These are phyloP conservation scores for Knoxdaviesia proteae DNA, from an alignment of 2,329 filamentous ascomycete species.

Conservation along the genomic window DNA sequence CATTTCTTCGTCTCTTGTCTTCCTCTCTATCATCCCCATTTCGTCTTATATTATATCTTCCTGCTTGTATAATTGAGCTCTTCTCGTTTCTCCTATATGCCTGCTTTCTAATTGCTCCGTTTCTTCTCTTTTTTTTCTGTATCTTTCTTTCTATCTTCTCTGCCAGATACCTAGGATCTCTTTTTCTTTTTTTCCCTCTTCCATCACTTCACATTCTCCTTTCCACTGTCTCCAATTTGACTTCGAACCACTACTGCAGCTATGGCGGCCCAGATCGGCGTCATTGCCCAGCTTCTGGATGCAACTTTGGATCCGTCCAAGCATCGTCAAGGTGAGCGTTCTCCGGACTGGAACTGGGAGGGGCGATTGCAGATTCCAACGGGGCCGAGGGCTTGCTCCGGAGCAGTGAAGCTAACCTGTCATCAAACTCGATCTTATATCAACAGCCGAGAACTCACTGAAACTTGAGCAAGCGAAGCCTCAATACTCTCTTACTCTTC, in stretches of 20 bases:
- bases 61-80: background rate
- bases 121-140: background rate
- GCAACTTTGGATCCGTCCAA: constrained; percentile 74
- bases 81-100: background rate
- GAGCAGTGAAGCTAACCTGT: background rate
- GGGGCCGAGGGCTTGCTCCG: background rate
- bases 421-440: constrained; percentile 10
- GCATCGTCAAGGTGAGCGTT: constrained; percentile 62
- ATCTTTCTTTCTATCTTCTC: too few species aligned
- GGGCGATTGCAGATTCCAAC: background rate
- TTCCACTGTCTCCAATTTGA: background rate
- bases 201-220: constrained; percentile 3
- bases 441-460: constrained; percentile 59
- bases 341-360: background rate
- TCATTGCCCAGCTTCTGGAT: constrained; percentile 65
- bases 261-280: constrained; percentile 36
- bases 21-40: background rate
- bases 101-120: constrained; percentile 1
- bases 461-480: constrained; percentile 63
- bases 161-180: background rate
- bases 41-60: background rate
- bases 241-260: constrained; percentile 6
- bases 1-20: background rate
- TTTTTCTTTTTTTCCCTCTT: background rate
- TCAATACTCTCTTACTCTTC: constrained; percentile 69